A percentile compares a stretch with the other conserved stretches of the same genome.
Conservation (phyloP, 345 rosid species). For the Sisymbrium altissimum region DNA sequence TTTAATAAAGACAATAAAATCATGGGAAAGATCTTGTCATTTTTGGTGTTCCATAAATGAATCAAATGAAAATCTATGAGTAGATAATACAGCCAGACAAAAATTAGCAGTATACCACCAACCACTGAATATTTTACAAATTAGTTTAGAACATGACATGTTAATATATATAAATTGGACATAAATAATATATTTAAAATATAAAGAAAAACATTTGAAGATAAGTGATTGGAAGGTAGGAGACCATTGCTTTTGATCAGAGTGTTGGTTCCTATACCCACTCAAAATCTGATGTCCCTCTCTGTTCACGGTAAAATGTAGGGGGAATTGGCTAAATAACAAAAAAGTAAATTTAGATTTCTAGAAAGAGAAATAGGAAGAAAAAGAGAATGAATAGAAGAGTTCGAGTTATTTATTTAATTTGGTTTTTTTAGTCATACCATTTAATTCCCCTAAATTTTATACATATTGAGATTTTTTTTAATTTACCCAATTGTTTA, state of each 20-base stretch:
- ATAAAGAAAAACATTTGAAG: conserved; percentile 20
- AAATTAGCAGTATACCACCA: conserved; percentile 19
- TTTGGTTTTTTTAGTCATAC: no score
- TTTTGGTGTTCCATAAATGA: neutral
- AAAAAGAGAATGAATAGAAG: no score
- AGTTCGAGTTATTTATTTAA: no score
- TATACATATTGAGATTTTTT: no score
- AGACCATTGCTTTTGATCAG: conserved; percentile 26
- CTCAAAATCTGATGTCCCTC: conserved; percentile 14
- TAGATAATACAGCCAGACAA: conserved; percentile 20
- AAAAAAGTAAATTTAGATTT: no score
- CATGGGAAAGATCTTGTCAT: conserved; percentile 13
- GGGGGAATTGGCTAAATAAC: no score
- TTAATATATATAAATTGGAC: conserved; percentile 9
- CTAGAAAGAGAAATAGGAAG: no score
- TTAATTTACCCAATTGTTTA: no score
- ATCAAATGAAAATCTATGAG: neutral
- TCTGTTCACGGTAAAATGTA: neutral
- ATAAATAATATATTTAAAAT: neutral
- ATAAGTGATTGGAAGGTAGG: conserved; percentile 37
- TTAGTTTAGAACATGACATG: conserved; percentile 16
- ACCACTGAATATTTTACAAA: conserved; percentile 11
- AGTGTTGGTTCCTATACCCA: conserved; percentile 22
- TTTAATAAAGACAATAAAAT: neutral
- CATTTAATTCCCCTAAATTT: no score